Evolutionary conservation across 1,284 basidiomycete genomes (phyloP).

Genomic region (Mycena sp.): DNA sequence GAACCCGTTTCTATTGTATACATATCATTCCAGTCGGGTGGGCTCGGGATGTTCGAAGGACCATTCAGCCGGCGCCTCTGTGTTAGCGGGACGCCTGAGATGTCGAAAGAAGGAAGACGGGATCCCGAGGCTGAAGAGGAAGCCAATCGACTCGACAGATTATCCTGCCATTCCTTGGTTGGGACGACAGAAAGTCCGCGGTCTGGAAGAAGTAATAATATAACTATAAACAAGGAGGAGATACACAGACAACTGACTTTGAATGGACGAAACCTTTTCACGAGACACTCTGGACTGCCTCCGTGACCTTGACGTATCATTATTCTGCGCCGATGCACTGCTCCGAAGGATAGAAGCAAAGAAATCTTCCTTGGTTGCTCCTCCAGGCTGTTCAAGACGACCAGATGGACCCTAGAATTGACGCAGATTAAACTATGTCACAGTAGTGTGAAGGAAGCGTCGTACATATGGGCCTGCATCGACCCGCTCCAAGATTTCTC

Average conservation of each 20-base stretch:
- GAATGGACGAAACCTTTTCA: slow-evolving; percentile 75
- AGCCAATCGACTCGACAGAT: slow-evolving; percentile 63
- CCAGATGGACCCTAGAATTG: slow-evolving; percentile 69
- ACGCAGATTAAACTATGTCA: slow-evolving; percentile 14
- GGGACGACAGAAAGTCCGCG: slow-evolving; percentile 68
- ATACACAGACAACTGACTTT: slow-evolving; percentile 53
- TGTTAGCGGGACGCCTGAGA: slow-evolving; percentile 43
- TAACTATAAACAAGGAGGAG: background rate
- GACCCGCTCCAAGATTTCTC: slow-evolving; percentile 76
- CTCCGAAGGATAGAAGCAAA: slow-evolving; percentile 76
- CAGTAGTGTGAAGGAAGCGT: slow-evolving; percentile 14
- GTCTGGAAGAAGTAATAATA: slow-evolving; percentile 48
- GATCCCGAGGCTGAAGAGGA: slow-evolving; percentile 38
- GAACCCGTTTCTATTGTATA: slow-evolving; percentile 48
- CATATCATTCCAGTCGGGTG: slow-evolving; percentile 61
- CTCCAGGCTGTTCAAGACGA: slow-evolving; percentile 57
- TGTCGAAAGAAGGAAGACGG: slow-evolving; percentile 31
- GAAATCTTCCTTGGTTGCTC: slow-evolving; percentile 71
- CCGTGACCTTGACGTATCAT: slow-evolving; percentile 69
- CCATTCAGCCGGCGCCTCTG: slow-evolving; percentile 54
- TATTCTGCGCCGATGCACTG: slow-evolving; percentile 55
- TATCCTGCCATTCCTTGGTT: slow-evolving; percentile 82
- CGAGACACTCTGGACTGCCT: slow-evolving; percentile 79
- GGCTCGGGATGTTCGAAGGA: slow-evolving; percentile 31
- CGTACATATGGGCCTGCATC: slow-evolving; percentile 80